Percentiles rank a stretch among this genome's conserved stretches.
Conservation (phyloP, 2,329 filamentous ascomycete genomes). For the Nemania serpens region DNA sequence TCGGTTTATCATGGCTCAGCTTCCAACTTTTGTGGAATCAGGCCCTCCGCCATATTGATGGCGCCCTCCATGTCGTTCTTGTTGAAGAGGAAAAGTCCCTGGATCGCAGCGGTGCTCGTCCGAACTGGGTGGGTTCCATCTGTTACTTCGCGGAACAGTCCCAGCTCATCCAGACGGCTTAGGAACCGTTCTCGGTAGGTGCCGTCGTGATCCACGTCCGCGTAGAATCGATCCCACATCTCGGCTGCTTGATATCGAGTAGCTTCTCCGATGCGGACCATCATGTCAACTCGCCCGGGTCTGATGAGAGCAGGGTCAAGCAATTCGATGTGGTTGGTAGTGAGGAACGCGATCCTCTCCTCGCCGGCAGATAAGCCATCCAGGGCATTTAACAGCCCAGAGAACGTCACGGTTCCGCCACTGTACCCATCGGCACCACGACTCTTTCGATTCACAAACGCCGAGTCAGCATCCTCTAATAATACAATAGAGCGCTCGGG, state of each 20-base stretch:
- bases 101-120: slow-evolving; percentile 88
- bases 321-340: slow-evolving; percentile 90
- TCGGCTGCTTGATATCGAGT: slow-evolving; percentile 80
- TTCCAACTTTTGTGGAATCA: slow-evolving; percentile 63
- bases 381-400: slow-evolving; percentile 80
- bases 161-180: slow-evolving; percentile 67
- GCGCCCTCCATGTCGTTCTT: slow-evolving; percentile 89
- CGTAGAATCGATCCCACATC: slow-evolving; percentile 96
- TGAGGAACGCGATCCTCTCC: slow-evolving; percentile 90
- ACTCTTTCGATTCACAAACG: slow-evolving; percentile 80
- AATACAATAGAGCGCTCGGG: slow-evolving; percentile 81
- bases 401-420: slow-evolving; percentile 91
- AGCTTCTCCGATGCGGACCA: slow-evolving; percentile 85
- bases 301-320: slow-evolving; percentile 88
- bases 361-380: slow-evolving; percentile 95
- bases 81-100: slow-evolving; percentile 94
- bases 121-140: slow-evolving; percentile 50
- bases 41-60: slow-evolving; percentile 74
- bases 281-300: slow-evolving; percentile 93
- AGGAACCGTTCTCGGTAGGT: slow-evolving; percentile 71
- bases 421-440: slow-evolving; percentile 81
- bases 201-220: slow-evolving; percentile 72
- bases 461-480: slow-evolving; percentile 89
- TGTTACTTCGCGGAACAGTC: slow-evolving; percentile 65
- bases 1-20: slow-evolving; percentile 42